Percentiles rank a stretch among this genome's conserved stretches.
Conservation (phyloP, 2,329 filamentous ascomycete species). For the Cordyceps pruinosa region DNA sequence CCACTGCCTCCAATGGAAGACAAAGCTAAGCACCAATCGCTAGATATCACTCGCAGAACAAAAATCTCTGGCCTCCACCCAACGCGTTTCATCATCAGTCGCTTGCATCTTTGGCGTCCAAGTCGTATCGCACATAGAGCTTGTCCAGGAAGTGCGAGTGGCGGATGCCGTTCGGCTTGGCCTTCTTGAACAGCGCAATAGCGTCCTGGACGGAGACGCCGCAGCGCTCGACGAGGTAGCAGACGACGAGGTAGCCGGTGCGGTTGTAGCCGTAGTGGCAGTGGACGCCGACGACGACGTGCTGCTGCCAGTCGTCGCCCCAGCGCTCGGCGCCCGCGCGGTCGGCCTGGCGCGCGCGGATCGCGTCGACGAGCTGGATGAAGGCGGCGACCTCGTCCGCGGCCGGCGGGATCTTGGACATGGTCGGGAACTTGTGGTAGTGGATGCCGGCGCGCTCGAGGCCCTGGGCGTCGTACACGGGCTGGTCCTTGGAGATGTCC, state of each 20-base stretch:
- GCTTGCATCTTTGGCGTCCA: constrained; percentile 17
- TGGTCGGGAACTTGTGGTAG: constrained; percentile 84
- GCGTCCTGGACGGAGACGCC: constrained; percentile 67
- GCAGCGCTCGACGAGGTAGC: constrained; percentile 79
- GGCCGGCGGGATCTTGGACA: constrained; percentile 80
- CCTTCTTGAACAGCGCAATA: constrained; percentile 67
- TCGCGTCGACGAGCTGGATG: constrained; percentile 49
- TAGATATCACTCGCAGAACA: neutral
- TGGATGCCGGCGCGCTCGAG: constrained; percentile 60
- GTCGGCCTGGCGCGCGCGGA: constrained; percentile 47
- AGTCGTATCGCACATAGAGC: constrained; percentile 67
- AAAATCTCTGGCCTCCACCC: neutral
- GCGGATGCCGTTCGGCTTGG: constrained; percentile 74
- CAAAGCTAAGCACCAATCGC: neutral
- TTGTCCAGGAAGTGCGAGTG: constrained; percentile 86
- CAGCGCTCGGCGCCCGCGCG: constrained; percentile 32
- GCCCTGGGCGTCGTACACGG: constrained; percentile 75
- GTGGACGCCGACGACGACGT: constrained; percentile 68
- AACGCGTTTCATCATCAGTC: neutral
- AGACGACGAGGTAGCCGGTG: constrained; percentile 84
- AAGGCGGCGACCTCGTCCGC: constrained; percentile 47
- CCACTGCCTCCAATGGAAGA: neutral
- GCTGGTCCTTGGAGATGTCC: constrained; percentile 85
- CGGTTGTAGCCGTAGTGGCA: constrained; percentile 96
- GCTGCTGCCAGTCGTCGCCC: constrained; percentile 27